Evolutionary conservation across 495 filamentous ascomycete genomes (phyloP), one percentile per base, ranked within the genome.

Genomic region (Penicillium nucicola): DNA sequence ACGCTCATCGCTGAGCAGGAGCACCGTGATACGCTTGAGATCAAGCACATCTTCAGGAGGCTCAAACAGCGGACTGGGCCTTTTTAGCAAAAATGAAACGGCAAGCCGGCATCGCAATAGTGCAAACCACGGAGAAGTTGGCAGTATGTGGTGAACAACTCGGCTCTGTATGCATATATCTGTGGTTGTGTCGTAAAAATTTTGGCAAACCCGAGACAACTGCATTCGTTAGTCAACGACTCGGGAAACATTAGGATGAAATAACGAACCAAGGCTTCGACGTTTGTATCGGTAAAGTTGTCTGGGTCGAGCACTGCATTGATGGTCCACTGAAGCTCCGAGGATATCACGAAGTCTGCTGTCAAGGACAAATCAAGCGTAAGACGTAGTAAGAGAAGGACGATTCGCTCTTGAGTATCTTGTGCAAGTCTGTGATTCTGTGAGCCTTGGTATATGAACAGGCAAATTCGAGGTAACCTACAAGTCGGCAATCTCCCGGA

Each of bases 81-180:
- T 77, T 19, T 72, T 60, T 52, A 88, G 84, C 51, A 90, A 69
- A 58, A 85, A 92, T 15, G 83, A 75, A 31, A 89, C 69, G 1
- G 90, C 88, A 10, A 97, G 79, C n/a, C 86, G 78, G 28, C 84
- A 79, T 33, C 86, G 78, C 35, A 95, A 70, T 23, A 84, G 71
- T 39, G 84, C 76, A 17, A 84, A 71, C 48, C 79, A 72, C 2
- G 76, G 61, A 7, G 74, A 75, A 7, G 69, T 74, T 13, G 77
- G 74, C 5, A 85, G 70, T 23, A 90, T 76, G 45, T 79, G 70
- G 14, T 76, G 75, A 19, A 92, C 72, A 3, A 88, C 67, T 23
- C 78, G 76, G 39, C 80, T 72, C 37, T 84, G 84, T 6, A 89
- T 69, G 30, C 67, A 58, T 4, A 77, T 54, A 33, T 82, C 74